phyloP scores from a whole-genome alignment of 208 protist genomes.

The Trypanosoma scelopori region DNA sequence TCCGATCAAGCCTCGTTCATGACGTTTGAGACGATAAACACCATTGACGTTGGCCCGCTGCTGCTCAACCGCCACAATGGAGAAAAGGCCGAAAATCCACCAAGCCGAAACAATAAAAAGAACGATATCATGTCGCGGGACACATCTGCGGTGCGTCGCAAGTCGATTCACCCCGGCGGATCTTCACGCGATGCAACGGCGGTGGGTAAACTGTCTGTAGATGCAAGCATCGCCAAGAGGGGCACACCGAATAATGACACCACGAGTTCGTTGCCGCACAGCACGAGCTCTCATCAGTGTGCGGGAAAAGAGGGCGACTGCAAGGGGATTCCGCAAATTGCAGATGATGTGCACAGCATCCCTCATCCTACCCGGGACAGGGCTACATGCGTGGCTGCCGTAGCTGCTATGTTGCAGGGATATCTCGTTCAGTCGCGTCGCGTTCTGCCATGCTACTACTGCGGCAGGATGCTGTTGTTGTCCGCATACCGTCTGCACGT shows the following conservation, averaged over 20 bases:
- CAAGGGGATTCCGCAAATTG: too few species aligned
- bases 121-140: neutral
- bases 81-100: slow-evolving; percentile 7
- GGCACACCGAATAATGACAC: too few species aligned
- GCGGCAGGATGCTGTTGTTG: slow-evolving; percentile 54
- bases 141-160: too few species aligned
- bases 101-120: neutral
- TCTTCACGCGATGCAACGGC: too few species aligned
- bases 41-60: slow-evolving; percentile 7
- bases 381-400: slow-evolving; percentile 19
- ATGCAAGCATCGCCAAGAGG: too few species aligned
- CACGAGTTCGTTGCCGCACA: too few species aligned
- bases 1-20: slow-evolving; percentile 9
- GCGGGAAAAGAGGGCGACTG: too few species aligned
- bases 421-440: slow-evolving; percentile 59
- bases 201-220: too few species aligned
- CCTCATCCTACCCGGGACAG: slow-evolving; percentile 4
- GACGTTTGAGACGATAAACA: slow-evolving; percentile 11
- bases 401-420: slow-evolving; percentile 54
- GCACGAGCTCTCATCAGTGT: too few species aligned
- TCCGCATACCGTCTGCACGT: slow-evolving; percentile 58
- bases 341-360: too few species aligned
- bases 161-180: too few species aligned
- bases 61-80: slow-evolving; percentile 3
- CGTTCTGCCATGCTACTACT: slow-evolving; percentile 74